phyloP scores from a whole-genome alignment of 148 eudicot species.

The Rhododendron griersonianum region DNA sequence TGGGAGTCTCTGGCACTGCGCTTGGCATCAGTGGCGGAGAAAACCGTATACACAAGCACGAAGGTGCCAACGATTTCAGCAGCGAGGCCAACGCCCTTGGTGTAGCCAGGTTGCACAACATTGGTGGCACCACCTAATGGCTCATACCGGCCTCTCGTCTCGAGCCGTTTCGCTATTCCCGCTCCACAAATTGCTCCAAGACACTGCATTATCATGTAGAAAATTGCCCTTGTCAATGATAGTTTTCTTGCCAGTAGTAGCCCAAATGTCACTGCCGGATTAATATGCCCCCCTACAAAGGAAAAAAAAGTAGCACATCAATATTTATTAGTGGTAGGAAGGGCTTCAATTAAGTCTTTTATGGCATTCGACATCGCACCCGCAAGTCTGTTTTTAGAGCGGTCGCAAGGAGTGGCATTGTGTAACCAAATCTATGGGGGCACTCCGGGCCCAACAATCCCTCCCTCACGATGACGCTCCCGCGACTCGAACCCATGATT shows the following conservation, averaged over 20 bases:
- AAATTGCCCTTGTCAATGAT: slow-evolving; percentile 16
- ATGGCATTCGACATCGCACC: too few relatives aligned
- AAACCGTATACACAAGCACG: slow-evolving; percentile 13
- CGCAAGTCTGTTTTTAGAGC: too few relatives aligned
- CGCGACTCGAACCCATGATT: too few relatives aligned
- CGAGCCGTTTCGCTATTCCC: slow-evolving; percentile 15
- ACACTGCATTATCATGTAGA: slow-evolving; percentile 27
- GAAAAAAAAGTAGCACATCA: background rate
- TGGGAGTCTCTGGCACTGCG: slow-evolving; percentile 25
- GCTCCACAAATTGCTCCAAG: slow-evolving; percentile 16
- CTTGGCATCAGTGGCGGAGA: slow-evolving; percentile 25
- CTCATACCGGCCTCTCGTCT: background rate
- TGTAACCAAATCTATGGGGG: too few relatives aligned
- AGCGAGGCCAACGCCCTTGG: slow-evolving; percentile 19
- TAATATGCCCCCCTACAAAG: slow-evolving; percentile 13
- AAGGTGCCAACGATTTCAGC: slow-evolving; percentile 20
- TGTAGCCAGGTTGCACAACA: slow-evolving; percentile 7
- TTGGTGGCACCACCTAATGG: slow-evolving; percentile 15
- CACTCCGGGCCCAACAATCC: too few relatives aligned
- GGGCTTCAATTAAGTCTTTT: too few relatives aligned
- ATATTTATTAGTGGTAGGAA: too few relatives aligned
- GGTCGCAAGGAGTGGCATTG: too few relatives aligned
- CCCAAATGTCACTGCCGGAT: slow-evolving; percentile 20
- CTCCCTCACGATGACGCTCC: too few relatives aligned
- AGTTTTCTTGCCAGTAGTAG: slow-evolving; percentile 18